phyloP scores from a whole-genome alignment of 495 filamentous ascomycete species.

The Neurospora sp. region DNA sequence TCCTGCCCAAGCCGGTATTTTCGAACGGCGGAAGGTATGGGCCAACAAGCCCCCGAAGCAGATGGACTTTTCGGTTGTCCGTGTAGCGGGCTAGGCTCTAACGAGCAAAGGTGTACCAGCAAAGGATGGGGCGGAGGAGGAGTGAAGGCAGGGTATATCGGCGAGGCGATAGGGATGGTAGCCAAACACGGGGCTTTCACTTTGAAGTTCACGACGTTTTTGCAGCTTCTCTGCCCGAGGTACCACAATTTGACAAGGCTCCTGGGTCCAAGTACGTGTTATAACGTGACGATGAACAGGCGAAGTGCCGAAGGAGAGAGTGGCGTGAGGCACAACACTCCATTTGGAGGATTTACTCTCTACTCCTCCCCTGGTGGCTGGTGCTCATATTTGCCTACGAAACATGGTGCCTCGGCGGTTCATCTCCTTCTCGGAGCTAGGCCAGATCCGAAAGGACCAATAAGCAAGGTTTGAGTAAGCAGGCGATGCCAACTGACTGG shows the following conservation, averaged over 20 bases:
- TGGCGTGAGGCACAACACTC: not conserved
- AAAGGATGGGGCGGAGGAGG: not conserved
- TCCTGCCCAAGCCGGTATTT: not conserved
- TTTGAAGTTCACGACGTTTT: not conserved
- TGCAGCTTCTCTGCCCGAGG: not conserved
- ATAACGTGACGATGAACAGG: not conserved
- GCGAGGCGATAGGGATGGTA: not conserved
- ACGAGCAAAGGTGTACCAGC: not conserved
- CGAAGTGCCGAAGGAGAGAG: not conserved
- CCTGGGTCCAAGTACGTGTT: not conserved
- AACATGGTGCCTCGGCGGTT: not conserved
- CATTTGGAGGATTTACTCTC: not conserved
- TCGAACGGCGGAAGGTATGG: not conserved
- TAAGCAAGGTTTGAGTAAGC: not conserved
- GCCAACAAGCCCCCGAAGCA: not conserved
- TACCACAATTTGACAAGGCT: not conserved
- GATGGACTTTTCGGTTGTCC: not conserved
- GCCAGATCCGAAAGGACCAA: not conserved
- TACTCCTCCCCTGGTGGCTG: not conserved
- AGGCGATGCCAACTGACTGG: not conserved
- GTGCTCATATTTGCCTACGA: not conserved
- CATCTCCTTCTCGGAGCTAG: not conserved
- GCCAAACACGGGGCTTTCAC: not conserved
- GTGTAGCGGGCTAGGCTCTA: not conserved
- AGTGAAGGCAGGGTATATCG: not conserved